These are phyloP conservation scores for Candida endomychidarum DNA, from an alignment of 805 yeast species.

Conservation along the genomic window DNA sequence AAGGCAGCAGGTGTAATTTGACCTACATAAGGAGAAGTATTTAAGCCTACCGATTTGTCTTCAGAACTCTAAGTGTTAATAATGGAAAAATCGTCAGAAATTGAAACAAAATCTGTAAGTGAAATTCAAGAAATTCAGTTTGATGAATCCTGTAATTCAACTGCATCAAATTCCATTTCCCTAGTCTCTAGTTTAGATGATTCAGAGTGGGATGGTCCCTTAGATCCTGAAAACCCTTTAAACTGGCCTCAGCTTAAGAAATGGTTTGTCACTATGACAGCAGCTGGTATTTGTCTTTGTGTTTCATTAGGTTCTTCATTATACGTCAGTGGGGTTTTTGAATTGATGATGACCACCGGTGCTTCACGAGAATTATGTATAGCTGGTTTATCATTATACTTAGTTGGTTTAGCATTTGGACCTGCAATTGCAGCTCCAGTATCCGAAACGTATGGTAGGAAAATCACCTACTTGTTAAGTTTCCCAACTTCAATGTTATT, in stretches of 20 bases:
- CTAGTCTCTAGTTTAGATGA: too few relatives aligned
- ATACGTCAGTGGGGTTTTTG: constrained; percentile 63
- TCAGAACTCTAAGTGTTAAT: too few relatives aligned
- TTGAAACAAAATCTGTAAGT: too few relatives aligned
- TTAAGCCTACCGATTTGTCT: too few relatives aligned
- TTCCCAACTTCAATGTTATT: constrained; percentile 69
- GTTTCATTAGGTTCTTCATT: constrained; percentile 76
- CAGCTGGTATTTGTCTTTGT: constrained; percentile 64
- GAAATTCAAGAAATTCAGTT: too few relatives aligned
- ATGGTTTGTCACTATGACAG: constrained; percentile 65
- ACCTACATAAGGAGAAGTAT: too few relatives aligned
- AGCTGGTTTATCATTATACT: constrained; percentile 67
- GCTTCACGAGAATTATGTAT: constrained; percentile 60
- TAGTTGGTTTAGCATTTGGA: constrained; percentile 69
- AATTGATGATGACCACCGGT: constrained; percentile 47
- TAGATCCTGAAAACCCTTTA: constrained; percentile 62
- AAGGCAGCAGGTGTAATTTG: too few relatives aligned
- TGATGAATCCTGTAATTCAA: too few relatives aligned
- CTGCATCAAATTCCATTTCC: too few relatives aligned
- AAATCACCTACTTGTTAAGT: constrained; percentile 56
- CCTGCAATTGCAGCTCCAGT: constrained; percentile 73
- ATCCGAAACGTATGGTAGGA: constrained; percentile 69
- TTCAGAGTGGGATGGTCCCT: constrained; percentile 59
- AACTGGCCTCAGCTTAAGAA: constrained; percentile 66
- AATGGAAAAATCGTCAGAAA: too few relatives aligned